A percentile compares a stretch with the other conserved stretches of the same genome.
Conservation (phyloP, 306 rosid species). For the Fragaria vesca region DNA sequence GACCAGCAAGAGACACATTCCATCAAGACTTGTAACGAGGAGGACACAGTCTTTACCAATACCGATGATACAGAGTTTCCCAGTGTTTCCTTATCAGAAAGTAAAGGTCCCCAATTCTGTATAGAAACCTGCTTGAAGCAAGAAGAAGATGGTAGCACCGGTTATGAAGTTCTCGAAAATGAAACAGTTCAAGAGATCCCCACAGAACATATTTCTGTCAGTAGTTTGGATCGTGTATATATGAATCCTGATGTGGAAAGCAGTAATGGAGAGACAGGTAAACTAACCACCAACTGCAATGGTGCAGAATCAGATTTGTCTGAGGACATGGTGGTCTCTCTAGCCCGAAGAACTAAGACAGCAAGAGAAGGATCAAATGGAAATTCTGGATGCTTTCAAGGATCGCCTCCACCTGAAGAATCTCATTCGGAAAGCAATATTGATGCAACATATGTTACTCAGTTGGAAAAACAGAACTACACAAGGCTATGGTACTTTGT, state of each 20-base stretch:
- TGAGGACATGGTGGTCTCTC: constrained; percentile 34
- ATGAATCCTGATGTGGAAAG: constrained; percentile 21
- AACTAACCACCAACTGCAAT: constrained; percentile 17
- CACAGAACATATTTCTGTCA: constrained; percentile 28
- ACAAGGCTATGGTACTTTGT: constrained; percentile 67
- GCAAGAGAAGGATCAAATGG: constrained; percentile 26
- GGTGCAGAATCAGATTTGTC: constrained; percentile 24
- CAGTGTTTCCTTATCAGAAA: constrained; percentile 26
- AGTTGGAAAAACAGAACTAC: constrained; percentile 45
- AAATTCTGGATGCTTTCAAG: constrained; percentile 22
- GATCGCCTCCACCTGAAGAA: constrained; percentile 23
- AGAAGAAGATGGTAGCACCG: constrained; percentile 29
- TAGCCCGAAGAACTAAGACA: constrained; percentile 28
- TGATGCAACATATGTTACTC: constrained; percentile 35
- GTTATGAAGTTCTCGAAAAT: constrained; percentile 30
- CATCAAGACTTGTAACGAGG: constrained; percentile 20
- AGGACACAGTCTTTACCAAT: constrained; percentile 18
- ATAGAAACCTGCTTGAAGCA: constrained; percentile 23
- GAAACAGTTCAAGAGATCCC: constrained; percentile 24
- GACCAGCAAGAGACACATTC: constrained; percentile 29
- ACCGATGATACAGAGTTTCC: constrained; percentile 10
- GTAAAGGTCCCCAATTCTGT: constrained; percentile 26
- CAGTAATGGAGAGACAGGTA: constrained; percentile 27
- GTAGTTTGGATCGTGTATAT: constrained; percentile 27
- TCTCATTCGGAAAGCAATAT: constrained; percentile 19